These are phyloP conservation scores for Apiotrichum domesticum DNA, from an alignment of 1,284 basidiomycete genomes.

Conservation along the genomic window DNA sequence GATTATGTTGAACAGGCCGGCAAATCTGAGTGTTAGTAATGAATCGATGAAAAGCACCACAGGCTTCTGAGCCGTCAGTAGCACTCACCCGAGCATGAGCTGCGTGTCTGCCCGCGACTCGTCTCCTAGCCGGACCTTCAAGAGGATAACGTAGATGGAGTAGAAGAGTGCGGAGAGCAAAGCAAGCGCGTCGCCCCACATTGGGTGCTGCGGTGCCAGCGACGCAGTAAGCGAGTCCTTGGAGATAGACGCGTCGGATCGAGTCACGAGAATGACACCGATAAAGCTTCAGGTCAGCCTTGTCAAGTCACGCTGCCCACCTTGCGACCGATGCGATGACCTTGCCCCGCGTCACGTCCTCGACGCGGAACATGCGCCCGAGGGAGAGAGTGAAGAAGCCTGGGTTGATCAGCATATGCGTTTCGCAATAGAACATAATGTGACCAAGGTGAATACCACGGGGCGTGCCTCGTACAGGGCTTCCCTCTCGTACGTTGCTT, in stretches of 20 bases:
- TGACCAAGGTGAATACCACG: background rate
- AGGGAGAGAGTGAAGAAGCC: slow-evolving; percentile 91
- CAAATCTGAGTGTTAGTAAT: slow-evolving; percentile 52
- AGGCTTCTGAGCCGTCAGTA: no score
- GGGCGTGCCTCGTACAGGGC: background rate
- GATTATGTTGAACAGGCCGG: slow-evolving; percentile 82
- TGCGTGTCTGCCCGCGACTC: slow-evolving; percentile 89
- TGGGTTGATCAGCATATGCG: slow-evolving; percentile 33
- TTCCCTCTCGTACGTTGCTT: background rate
- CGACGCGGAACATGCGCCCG: slow-evolving; percentile 77
- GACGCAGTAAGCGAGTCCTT: slow-evolving; percentile 14
- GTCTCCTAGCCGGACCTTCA: slow-evolving; percentile 77
- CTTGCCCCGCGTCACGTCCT: slow-evolving; percentile 68
- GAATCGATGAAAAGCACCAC: background rate
- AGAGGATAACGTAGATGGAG: slow-evolving; percentile 81
- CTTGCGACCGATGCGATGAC: slow-evolving; percentile 65
- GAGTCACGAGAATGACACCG: slow-evolving; percentile 79
- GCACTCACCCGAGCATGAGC: slow-evolving; percentile 69
- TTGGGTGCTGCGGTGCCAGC: slow-evolving; percentile 30
- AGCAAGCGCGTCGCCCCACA: slow-evolving; percentile 72
- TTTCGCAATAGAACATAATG: background rate
- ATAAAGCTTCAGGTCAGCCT: slow-evolving; percentile 56
- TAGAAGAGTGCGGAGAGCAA: slow-evolving; percentile 80
- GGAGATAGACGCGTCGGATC: slow-evolving; percentile 59
- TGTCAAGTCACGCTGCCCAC: no score